phyloP scores from a whole-genome alignment of 2,329 filamentous ascomycete genomes.

The Xylaria sp. region DNA sequence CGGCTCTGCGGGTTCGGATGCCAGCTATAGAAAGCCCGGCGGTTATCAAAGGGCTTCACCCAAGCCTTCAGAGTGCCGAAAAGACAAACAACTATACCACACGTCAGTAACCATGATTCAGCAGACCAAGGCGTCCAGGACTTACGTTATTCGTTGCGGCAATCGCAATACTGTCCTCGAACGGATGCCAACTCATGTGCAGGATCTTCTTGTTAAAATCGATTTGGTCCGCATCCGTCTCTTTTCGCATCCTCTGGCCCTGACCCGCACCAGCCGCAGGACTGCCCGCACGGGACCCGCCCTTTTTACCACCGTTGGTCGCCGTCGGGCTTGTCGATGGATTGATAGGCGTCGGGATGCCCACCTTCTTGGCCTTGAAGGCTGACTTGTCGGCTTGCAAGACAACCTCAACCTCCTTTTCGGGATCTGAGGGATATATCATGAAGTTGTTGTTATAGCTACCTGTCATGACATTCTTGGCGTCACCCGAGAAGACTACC shows the following conservation, averaged over 20 bases:
- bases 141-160: conserved; percentile 99
- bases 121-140: conserved; percentile 23
- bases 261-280: conserved; percentile 77
- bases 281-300: conserved; percentile 83
- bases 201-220: conserved; percentile 99
- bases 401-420: conserved; percentile 96
- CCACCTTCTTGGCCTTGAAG: conserved; percentile 99
- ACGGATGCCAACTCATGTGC: conserved; percentile 99
- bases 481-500: conserved; percentile 96
- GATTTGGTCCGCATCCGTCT: conserved; percentile 98
- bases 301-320: conserved; percentile 79
- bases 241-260: conserved; percentile 95
- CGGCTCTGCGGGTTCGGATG: conserved; percentile 9
- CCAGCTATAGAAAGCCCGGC: conserved; percentile 17
- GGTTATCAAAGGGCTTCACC: conserved; percentile 7
- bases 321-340: conserved; percentile 71
- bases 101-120: conserved; percentile 29
- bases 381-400: conserved; percentile 97
- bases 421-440: conserved; percentile 97
- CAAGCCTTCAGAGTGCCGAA: conserved; percentile 64
- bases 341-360: conserved; percentile 96
- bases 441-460: conserved; percentile 99
- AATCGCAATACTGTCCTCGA: conserved; percentile 99
- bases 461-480: conserved; percentile 99
- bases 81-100: conserved; percentile 70